Evolutionary conservation across 192 early-diverging fungal genomes (phyloP).

Genomic region (Phlyctochytrium bullatum): DNA sequence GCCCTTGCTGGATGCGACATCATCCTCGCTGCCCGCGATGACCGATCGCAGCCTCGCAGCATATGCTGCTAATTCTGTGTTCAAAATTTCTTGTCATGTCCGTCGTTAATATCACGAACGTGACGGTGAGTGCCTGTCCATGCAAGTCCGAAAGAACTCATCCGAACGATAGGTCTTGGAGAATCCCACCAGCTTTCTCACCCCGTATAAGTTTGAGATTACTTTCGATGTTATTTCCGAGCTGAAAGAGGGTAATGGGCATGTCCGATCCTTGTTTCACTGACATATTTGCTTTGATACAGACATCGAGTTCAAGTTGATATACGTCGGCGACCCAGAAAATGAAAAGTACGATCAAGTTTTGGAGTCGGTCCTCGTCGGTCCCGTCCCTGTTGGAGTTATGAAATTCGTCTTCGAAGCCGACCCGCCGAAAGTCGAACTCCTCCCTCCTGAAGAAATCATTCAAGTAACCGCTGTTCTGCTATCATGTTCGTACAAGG

Average conservation of each 20-base stretch:
- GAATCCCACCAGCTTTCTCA: conserved; percentile 79
- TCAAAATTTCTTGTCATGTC: too few relatives aligned
- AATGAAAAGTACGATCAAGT: conserved; percentile 84
- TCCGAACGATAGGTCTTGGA: conserved; percentile 63
- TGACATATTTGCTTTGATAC: not conserved
- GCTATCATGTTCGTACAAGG: conserved; percentile 84
- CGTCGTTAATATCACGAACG: conserved; percentile 24
- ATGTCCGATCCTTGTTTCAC: not conserved
- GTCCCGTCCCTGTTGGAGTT: conserved; percentile 91
- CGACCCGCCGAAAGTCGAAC: conserved; percentile 56
- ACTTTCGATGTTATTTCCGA: conserved; percentile 93
- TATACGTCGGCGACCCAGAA: conserved; percentile 88
- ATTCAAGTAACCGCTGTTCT: conserved; percentile 89
- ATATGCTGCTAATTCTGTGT: too few relatives aligned
- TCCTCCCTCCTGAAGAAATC: conserved; percentile 77
- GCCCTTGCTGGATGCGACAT: too few relatives aligned
- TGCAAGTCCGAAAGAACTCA: not conserved
- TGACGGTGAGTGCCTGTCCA: too few relatives aligned
- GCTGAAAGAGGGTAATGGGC: conserved; percentile 72
- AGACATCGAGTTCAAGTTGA: conserved; percentile 97
- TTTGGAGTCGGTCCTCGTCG: conserved; percentile 92
- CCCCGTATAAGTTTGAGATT: conserved; percentile 89
- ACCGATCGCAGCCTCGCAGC: too few relatives aligned
- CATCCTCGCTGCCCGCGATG: too few relatives aligned
- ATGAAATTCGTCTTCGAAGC: conserved; percentile 90